Evolutionary conservation across 768 basidiomycete species (phyloP).

Genomic region (Podaxis mareebaensis): DNA sequence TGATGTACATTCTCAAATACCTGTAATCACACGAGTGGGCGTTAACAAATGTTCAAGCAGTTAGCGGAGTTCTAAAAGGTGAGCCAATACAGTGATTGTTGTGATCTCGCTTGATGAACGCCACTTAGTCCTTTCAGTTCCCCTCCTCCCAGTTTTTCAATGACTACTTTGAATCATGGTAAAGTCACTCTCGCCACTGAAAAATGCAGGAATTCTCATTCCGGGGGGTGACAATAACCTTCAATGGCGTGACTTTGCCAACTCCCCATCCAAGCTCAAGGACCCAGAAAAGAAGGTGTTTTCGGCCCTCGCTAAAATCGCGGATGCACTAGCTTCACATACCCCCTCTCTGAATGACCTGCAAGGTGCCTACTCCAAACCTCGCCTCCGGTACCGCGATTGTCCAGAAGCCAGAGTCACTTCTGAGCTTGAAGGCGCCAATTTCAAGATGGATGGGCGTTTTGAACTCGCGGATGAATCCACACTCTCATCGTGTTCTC

Average conservation of each 20-base stretch:
- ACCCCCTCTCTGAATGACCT: too few species aligned
- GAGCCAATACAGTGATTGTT: too few species aligned
- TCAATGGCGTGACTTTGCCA: not conserved
- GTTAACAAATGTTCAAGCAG: too few species aligned
- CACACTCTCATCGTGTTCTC: not conserved
- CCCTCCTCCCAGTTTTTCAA: too few species aligned
- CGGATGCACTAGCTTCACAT: not conserved
- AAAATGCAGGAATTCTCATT: not conserved
- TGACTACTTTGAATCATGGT: too few species aligned
- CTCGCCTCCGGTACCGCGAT: not conserved
- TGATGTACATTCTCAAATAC: too few species aligned
- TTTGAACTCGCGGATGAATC: not conserved
- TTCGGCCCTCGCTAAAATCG: not conserved
- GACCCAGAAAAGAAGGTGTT: not conserved
- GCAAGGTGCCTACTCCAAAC: not conserved
- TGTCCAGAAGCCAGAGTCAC: not conserved
- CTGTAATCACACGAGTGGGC: too few species aligned
- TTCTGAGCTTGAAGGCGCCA: not conserved
- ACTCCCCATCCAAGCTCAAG: not conserved
- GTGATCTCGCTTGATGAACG: too few species aligned
- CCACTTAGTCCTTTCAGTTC: too few species aligned
- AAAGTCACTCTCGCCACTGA: too few species aligned
- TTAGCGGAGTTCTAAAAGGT: too few species aligned
- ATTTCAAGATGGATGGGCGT: not conserved
- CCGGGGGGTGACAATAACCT: not conserved